phyloP scores from a whole-genome alignment of 352 stramenopile genomes.

The Pythium volutum region DNA sequence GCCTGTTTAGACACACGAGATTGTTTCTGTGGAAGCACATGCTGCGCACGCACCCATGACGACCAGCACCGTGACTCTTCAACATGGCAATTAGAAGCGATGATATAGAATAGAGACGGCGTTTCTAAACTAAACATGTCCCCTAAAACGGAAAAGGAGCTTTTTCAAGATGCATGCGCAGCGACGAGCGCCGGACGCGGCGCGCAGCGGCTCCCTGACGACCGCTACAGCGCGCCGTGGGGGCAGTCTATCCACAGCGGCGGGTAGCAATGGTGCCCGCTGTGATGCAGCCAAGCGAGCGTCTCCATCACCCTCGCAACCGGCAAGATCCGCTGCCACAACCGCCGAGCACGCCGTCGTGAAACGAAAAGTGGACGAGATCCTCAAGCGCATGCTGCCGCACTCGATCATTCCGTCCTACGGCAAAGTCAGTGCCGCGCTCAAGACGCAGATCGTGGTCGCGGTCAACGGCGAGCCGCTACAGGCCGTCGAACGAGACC shows the following conservation, averaged over 20 bases:
- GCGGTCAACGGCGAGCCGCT: conserved; percentile 42
- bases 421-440: conserved; percentile 33
- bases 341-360: conserved; percentile 2
- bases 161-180: not conserved
- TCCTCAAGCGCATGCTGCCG: conserved; percentile 49
- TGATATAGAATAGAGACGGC: conserved; percentile 27
- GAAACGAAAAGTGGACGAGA: conserved; percentile 42
- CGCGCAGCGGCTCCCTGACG: not conserved
- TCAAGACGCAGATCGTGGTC: conserved; percentile 34
- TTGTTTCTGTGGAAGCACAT: conserved; percentile 24
- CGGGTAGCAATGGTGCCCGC: not conserved
- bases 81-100: conserved; percentile 24
- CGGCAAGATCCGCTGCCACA: not conserved
- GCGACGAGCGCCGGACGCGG: not conserved
- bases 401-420: conserved; percentile 56
- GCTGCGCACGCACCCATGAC: conserved; percentile 17
- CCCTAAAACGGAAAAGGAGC: not conserved
- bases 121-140: not conserved
- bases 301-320: not conserved
- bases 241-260: not conserved
- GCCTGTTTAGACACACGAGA: conserved; percentile 15
- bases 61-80: conserved; percentile 13
- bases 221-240: not conserved
- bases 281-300: not conserved
- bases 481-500: conserved; percentile 11